Evolutionary conservation across 2,329 filamentous ascomycete species (phyloP).

Genomic region (Colletotrichum chlorophyti): DNA sequence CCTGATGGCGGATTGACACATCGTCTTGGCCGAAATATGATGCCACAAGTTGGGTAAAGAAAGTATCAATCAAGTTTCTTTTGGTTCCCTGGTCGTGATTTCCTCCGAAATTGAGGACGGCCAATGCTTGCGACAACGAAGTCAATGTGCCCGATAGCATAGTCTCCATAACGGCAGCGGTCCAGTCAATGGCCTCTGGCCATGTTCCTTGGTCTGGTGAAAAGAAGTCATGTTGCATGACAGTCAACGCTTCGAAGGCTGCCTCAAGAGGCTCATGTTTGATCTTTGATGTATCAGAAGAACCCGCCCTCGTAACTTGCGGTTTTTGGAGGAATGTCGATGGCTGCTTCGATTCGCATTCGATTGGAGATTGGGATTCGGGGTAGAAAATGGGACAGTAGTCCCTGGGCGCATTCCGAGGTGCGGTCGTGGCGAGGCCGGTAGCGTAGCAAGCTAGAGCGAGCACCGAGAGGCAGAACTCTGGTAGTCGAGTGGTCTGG

Average conservation of each 20-base stretch:
- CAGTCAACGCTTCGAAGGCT: constrained; percentile 70
- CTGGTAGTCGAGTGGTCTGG: not conserved
- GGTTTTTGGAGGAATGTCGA: constrained; percentile 12
- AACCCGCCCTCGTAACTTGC: not conserved
- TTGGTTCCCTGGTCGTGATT: constrained; percentile 55
- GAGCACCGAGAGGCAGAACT: constrained; percentile 9
- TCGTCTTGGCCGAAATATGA: constrained; percentile 91
- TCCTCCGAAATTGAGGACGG: constrained; percentile 41
- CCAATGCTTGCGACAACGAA: constrained; percentile 70
- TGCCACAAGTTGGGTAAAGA: constrained; percentile 77
- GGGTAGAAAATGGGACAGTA: constrained; percentile 30
- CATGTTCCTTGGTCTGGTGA: constrained; percentile 79
- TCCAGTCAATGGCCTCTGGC: constrained; percentile 92
- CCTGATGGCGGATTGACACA: constrained; percentile 71
- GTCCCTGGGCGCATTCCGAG: constrained; percentile 11
- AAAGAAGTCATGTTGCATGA: constrained; percentile 83
- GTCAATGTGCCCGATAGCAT: constrained; percentile 76
- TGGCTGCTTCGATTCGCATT: constrained; percentile 24
- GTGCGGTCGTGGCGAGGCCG: constrained; percentile 2
- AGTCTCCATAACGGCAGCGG: constrained; percentile 82
- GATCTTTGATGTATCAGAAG: not conserved
- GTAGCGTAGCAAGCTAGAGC: not conserved
- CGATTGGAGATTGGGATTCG: constrained; percentile 10
- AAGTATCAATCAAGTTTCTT: constrained; percentile 82
- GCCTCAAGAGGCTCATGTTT: constrained; percentile 47